Conservation (phyloP, 495 filamentous ascomycete genomes). For the Mytilinidion resinicola region DNA sequence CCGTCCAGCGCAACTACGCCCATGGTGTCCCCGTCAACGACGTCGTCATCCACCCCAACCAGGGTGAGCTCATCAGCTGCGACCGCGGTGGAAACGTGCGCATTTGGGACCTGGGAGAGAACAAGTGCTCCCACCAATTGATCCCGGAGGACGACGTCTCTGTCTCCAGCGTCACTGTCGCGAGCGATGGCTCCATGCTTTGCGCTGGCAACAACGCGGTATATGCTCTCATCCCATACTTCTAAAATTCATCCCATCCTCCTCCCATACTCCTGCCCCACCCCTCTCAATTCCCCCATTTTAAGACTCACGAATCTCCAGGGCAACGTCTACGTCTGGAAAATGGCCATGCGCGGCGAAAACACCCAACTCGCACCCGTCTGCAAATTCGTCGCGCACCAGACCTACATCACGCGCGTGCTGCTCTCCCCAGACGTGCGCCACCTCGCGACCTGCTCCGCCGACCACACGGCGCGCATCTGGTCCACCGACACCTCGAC, state of each 20-base stretch:
- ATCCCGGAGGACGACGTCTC: constrained; percentile 94
- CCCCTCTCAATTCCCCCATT: background rate
- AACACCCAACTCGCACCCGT: constrained; percentile 83
- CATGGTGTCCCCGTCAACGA: constrained; percentile 88
- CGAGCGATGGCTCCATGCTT: constrained; percentile 88
- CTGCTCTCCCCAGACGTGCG: constrained; percentile 95
- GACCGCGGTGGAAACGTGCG: constrained; percentile 89
- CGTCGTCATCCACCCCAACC: constrained; percentile 96
- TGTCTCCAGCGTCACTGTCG: constrained; percentile 89
- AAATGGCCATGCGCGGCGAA: constrained; percentile 75
- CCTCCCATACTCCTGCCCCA: background rate
- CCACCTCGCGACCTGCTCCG: constrained; percentile 93
- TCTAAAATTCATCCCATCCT: constrained; percentile 6
- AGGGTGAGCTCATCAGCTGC: constrained; percentile 94
- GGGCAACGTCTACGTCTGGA: constrained; percentile 97
- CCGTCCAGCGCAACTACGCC: constrained; percentile 83
- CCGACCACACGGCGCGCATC: constrained; percentile 96
- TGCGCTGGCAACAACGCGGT: constrained; percentile 92
- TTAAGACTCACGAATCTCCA: constrained; percentile 35
- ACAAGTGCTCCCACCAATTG: constrained; percentile 91
- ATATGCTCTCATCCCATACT: constrained; percentile 8
- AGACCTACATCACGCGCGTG: constrained; percentile 89
- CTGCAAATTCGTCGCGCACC: constrained; percentile 87
- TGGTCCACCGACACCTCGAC: constrained; percentile 68
- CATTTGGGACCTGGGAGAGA: constrained; percentile 95